A percentile compares a stretch with the other conserved stretches of the same genome.
Conservation (phyloP, 2,329 filamentous ascomycete species). For the Aspergillus sergii region DNA sequence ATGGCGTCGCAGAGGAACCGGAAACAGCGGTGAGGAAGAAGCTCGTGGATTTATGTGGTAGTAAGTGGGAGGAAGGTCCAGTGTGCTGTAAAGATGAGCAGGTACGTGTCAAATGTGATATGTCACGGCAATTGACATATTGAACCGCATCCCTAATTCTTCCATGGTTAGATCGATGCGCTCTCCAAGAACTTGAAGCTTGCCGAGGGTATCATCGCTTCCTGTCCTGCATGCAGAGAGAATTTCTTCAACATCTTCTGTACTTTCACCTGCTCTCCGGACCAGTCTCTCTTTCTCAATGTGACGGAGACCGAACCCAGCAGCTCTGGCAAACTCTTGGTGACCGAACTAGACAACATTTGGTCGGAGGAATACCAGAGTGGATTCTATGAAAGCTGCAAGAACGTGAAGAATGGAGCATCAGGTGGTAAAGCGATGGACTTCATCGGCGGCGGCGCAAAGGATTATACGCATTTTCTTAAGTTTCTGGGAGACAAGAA, state of each 20-base stretch:
- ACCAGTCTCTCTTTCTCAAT: slow-evolving; percentile 94
- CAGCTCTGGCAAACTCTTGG: slow-evolving; percentile 61
- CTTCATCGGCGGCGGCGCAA: slow-evolving; percentile 92
- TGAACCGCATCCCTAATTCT: not conserved
- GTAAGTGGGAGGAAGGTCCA: slow-evolving; percentile 79
- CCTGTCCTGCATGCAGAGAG: slow-evolving; percentile 93
- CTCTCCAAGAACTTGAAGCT: slow-evolving; percentile 84
- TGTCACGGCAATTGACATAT: not conserved
- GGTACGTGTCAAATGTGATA: slow-evolving; percentile 42
- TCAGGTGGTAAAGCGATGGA: slow-evolving; percentile 93
- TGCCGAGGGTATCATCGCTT: slow-evolving; percentile 84
- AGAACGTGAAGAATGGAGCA: slow-evolving; percentile 96
- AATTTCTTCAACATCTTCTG: slow-evolving; percentile 99
- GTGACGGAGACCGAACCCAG: slow-evolving; percentile 71
- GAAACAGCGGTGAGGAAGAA: slow-evolving; percentile 71
- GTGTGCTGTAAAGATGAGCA: slow-evolving; percentile 86
- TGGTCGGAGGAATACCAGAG: slow-evolving; percentile 81
- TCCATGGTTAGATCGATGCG: slow-evolving; percentile 65
- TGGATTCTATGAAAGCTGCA: slow-evolving; percentile 95
- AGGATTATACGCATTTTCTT: slow-evolving; percentile 82
- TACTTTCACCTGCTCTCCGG: slow-evolving; percentile 95
- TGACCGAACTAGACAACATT: slow-evolving; percentile 88
- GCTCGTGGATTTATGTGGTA: slow-evolving; percentile 82
- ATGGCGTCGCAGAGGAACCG: slow-evolving; percentile 76
- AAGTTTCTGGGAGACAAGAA: slow-evolving; percentile 95